phyloP scores from a whole-genome alignment of 179 eudicot genomes.

The Carnegiea gigantea region DNA sequence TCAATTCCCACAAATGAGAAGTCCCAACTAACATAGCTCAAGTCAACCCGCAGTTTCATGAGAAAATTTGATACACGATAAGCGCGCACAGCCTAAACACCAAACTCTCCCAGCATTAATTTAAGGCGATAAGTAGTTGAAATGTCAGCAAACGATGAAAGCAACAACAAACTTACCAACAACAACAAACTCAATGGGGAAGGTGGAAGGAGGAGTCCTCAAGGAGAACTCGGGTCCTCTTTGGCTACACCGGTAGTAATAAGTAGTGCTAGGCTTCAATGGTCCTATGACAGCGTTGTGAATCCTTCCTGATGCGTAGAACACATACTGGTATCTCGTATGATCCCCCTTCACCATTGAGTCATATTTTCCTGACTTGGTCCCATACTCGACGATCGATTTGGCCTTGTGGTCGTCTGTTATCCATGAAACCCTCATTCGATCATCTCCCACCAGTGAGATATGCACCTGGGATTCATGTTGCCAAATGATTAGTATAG shows the following conservation, averaged over 20 bases:
- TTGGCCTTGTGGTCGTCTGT: constrained; percentile 39
- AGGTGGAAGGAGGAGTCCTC: constrained; percentile 61
- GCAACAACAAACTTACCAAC: constrained; percentile 43
- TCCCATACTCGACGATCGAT: constrained; percentile 73
- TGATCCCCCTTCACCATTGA: constrained; percentile 51
- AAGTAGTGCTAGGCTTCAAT: constrained; percentile 56
- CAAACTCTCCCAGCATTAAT: background rate
- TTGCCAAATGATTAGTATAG: no score
- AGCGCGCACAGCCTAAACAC: background rate
- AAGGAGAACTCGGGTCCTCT: constrained; percentile 68
- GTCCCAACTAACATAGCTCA: no score
- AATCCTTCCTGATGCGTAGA: constrained; percentile 62
- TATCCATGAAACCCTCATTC: constrained; percentile 70
- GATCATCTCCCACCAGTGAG: constrained; percentile 65
- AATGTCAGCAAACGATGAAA: background rate
- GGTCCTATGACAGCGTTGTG: constrained; percentile 77
- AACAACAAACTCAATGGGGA: constrained; percentile 70
- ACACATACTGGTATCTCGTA: constrained; percentile 53
- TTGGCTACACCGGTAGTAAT: constrained; percentile 75
- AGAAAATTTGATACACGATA: no score
- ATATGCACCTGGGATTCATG: constrained; percentile 58
- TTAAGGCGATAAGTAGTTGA: background rate
- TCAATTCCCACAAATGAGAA: no score
- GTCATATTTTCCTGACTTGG: constrained; percentile 44
- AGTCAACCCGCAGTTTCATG: no score